phyloP scores from a whole-genome alignment of 129 eudicot species.

The Smallanthus sonchifolius region DNA sequence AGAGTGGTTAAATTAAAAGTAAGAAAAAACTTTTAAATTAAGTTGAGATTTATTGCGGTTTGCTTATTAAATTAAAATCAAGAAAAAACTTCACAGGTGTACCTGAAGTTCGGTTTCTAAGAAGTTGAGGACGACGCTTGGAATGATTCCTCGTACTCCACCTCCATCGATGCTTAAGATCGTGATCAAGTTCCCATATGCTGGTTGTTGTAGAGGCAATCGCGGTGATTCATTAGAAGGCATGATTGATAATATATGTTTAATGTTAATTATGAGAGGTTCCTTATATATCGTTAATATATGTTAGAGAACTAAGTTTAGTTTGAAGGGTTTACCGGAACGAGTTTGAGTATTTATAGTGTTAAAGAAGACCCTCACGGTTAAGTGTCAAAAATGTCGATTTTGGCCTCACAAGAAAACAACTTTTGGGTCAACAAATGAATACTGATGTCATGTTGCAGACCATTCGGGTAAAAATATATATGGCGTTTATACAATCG shows the following conservation, averaged over 20 bases:
- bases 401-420: not conserved
- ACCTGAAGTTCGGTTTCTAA: slow-evolving; percentile 39
- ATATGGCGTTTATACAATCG: not conserved
- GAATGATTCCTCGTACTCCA: slow-evolving; percentile 39
- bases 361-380: not conserved
- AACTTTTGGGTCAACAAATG: not conserved
- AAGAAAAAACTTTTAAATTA: no score
- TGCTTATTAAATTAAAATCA: not conserved
- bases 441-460: not conserved
- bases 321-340: not conserved
- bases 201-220: slow-evolving; percentile 26
- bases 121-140: slow-evolving; percentile 28
- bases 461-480: not conserved
- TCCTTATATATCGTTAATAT: no score
- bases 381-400: not conserved
- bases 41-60: not conserved
- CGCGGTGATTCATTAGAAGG: slow-evolving; percentile 15
- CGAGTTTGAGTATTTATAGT: not conserved
- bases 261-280: no score
- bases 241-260: not conserved
- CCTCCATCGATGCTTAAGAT: slow-evolving; percentile 37
- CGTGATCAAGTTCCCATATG: slow-evolving; percentile 35
- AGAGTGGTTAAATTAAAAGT: no score
- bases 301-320: not conserved
- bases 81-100: not conserved